phyloP scores from a whole-genome alignment of 164 flowering plant genomes.

The Berberis thunbergii region DNA sequence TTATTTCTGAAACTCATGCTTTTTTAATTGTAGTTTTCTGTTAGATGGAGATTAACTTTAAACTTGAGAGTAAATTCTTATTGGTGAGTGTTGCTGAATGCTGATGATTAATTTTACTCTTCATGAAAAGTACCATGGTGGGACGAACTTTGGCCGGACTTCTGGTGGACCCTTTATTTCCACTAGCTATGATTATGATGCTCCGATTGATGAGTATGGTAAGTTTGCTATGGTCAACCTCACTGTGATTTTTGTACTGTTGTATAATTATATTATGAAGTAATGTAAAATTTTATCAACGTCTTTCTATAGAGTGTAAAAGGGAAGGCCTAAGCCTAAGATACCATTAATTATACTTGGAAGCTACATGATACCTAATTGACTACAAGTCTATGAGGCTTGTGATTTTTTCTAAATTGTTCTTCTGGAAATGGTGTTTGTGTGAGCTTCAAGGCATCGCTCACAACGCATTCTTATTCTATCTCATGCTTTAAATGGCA shows the following conservation, averaged over 20 bases:
- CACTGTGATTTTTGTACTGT: background rate
- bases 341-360: too few relatives aligned
- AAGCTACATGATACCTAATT: background rate
- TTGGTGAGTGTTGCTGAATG: background rate
- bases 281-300: too few relatives aligned
- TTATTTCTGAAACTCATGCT: background rate
- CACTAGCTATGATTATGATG: slow-evolving; percentile 97
- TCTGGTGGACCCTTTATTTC: slow-evolving; percentile 88
- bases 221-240: slow-evolving; percentile 16
- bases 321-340: background rate
- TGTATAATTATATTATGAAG: background rate
- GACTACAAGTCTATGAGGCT: too few relatives aligned
- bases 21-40: background rate
- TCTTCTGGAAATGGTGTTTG: too few relatives aligned
- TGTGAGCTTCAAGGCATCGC: too few relatives aligned
- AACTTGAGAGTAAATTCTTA: background rate
- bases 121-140: slow-evolving; percentile 82
- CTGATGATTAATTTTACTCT: slow-evolving; percentile 3
- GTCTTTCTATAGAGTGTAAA: too few relatives aligned
- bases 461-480: too few relatives aligned
- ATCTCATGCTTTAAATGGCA: too few relatives aligned
- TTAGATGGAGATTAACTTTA: background rate
- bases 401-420: too few relatives aligned
- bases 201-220: slow-evolving; percentile 98
- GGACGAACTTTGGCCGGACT: slow-evolving; percentile 92